phyloP scores from a whole-genome alignment of 1,284 basidiomycete genomes.

The Rhodotorula sp. region DNA sequence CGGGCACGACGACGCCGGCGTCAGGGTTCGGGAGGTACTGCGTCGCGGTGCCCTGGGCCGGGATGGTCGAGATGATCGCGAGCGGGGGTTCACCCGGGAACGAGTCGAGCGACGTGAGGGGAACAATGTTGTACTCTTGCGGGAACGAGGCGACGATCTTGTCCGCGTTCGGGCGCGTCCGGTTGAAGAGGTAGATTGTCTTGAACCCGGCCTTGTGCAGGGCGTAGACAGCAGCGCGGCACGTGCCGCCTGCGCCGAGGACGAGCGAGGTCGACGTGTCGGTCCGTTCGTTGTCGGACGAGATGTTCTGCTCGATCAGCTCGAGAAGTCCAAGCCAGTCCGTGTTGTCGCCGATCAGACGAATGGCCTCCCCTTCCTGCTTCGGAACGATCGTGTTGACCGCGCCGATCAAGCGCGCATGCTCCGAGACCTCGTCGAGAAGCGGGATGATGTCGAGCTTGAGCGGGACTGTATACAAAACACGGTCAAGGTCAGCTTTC shows the following conservation, averaged over 20 bases:
- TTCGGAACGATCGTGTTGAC: constrained; percentile 83
- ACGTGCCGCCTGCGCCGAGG: constrained; percentile 88
- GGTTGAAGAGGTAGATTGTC: constrained; percentile 79
- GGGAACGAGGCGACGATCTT: constrained; percentile 68
- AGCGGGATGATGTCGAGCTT: constrained; percentile 82
- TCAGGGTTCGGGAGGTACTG: constrained; percentile 47
- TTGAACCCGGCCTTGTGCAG: constrained; percentile 66
- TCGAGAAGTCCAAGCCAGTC: constrained; percentile 84
- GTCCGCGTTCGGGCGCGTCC: constrained; percentile 70
- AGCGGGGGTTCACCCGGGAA: constrained; percentile 61
- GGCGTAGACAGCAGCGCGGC: constrained; percentile 87
- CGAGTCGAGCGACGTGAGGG: constrained; percentile 61
- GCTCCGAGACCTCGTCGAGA: constrained; percentile 70
- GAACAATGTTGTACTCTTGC: constrained; percentile 58
- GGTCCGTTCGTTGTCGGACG: constrained; percentile 39
- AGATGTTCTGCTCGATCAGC: constrained; percentile 52
- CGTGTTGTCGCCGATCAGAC: constrained; percentile 83
- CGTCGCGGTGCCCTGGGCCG: constrained; percentile 63
- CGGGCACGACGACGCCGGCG: constrained; percentile 60
- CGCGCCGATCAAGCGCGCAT: constrained; percentile 80
- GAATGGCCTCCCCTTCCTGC: constrained; percentile 54
- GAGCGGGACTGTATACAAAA: constrained; percentile 64
- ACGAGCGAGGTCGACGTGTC: constrained; percentile 61
- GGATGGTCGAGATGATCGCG: constrained; percentile 81
- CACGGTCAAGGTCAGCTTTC: background rate